Conservation (phyloP, 2,329 filamentous ascomycete genomes). For the Aspergillus amoenus region DNA sequence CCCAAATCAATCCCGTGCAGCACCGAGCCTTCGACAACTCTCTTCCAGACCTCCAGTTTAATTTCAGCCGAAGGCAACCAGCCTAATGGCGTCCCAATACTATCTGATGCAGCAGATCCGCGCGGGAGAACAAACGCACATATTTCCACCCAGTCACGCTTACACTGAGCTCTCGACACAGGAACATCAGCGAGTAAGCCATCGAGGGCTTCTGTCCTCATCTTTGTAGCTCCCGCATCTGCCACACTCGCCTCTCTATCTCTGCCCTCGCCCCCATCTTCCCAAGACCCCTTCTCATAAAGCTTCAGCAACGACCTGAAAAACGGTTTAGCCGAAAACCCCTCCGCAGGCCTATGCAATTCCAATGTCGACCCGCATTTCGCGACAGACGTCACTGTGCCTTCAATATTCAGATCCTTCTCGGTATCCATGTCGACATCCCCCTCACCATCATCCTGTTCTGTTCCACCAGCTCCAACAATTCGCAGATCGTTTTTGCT, state of each 20-base stretch:
- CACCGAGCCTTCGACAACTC: slow-evolving; percentile 38
- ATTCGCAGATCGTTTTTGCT: slow-evolving; percentile 29
- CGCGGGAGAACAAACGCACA: slow-evolving; percentile 52
- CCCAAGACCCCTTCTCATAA: slow-evolving; percentile 25
- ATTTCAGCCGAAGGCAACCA: slow-evolving; percentile 48
- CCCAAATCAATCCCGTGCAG: slow-evolving; percentile 42
- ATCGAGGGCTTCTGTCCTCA: slow-evolving; percentile 31
- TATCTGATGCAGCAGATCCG: background rate
- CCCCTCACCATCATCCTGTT: slow-evolving; percentile 14
- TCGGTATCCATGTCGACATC: slow-evolving; percentile 7
- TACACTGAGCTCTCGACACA: slow-evolving; percentile 53
- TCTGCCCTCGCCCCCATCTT: slow-evolving; percentile 8
- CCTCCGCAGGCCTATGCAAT: slow-evolving; percentile 36
- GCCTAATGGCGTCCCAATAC: slow-evolving; percentile 26
- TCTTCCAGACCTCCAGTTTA: slow-evolving; percentile 51
- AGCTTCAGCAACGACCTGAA: slow-evolving; percentile 30
- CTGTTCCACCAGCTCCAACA: slow-evolving; percentile 12
- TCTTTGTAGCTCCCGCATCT: slow-evolving; percentile 27
- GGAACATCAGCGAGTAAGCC: slow-evolving; percentile 52
- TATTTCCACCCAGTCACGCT: slow-evolving; percentile 50
- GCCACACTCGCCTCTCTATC: slow-evolving; percentile 19
- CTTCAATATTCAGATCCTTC: slow-evolving; percentile 25
- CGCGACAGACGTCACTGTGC: slow-evolving; percentile 42
- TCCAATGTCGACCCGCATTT: slow-evolving; percentile 49
- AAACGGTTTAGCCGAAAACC: slow-evolving; percentile 31